Evolutionary conservation across 495 filamentous ascomycete genomes (phyloP).

Genomic region (Penicillium malachiteum): DNA sequence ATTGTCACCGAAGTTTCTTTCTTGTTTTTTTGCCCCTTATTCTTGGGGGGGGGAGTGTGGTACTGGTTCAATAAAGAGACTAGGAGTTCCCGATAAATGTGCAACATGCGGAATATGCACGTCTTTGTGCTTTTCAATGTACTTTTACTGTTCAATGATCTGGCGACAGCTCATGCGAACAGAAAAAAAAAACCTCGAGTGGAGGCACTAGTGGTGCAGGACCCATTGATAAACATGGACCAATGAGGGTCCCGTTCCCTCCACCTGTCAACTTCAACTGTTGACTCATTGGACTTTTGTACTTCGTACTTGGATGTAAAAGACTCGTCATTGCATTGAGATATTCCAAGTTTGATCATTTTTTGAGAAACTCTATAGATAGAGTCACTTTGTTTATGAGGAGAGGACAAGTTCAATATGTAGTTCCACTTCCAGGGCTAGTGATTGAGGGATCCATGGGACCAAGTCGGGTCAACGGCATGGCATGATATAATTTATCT

Average conservation of each 20-base stretch:
- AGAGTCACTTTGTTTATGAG: neutral
- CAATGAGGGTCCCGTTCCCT: conserved; percentile 9
- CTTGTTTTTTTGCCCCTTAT: neutral
- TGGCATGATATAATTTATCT: conserved; percentile 6
- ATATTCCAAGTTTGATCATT: neutral
- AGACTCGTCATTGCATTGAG: neutral
- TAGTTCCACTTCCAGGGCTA: neutral
- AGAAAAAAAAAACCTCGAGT: conserved; percentile 6
- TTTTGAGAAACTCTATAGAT: neutral
- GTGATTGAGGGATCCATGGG: neutral
- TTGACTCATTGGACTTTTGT: conserved; percentile 6
- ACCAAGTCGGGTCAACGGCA: neutral
- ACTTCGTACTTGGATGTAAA: neutral
- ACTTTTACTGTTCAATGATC: neutral
- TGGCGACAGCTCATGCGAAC: neutral
- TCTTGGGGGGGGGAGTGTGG: neutral
- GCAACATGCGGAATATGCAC: neutral
- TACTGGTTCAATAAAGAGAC: neutral
- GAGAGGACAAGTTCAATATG: neutral
- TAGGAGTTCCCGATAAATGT: neutral
- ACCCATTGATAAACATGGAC: conserved; percentile 7
- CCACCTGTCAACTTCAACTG: conserved; percentile 13
- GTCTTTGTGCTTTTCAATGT: neutral
- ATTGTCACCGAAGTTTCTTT: conserved; percentile 7
- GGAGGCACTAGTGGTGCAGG: conserved; percentile 9